Evolutionary conservation across 2,329 filamentous ascomycete species (phyloP).

Genomic region (Fusarium pilosicola): DNA sequence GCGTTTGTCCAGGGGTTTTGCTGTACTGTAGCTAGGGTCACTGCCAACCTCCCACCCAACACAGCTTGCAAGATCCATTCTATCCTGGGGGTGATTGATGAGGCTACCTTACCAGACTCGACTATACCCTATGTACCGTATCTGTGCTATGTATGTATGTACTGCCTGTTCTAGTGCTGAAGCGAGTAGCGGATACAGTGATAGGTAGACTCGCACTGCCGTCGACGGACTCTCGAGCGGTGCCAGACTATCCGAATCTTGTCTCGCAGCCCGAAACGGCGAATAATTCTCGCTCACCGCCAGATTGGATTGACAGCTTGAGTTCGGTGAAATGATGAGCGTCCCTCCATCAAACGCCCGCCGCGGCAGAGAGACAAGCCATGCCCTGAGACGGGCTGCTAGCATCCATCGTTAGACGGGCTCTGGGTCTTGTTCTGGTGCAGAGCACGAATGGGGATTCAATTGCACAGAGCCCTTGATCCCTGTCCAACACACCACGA

Average conservation of each 20-base stretch:
- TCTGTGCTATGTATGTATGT: neutral
- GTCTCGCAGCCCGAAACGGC: constrained; percentile 13
- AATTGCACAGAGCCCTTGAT: constrained; percentile 40
- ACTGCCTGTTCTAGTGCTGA: constrained; percentile 16
- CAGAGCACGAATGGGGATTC: constrained; percentile 44
- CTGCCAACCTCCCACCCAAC: constrained; percentile 34
- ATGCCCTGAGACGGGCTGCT: constrained; percentile 31
- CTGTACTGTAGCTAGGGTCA: constrained; percentile 27
- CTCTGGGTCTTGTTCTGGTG: constrained; percentile 5
- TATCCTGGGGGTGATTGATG: constrained; percentile 21
- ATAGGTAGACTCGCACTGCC: constrained; percentile 3
- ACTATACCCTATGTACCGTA: neutral
- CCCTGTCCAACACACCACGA: constrained; percentile 45
- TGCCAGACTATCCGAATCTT: constrained; percentile 31
- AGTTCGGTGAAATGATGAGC: constrained; percentile 28
- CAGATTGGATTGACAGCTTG: constrained; percentile 38
- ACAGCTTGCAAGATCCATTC: constrained; percentile 10
- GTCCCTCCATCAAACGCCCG: constrained; percentile 32
- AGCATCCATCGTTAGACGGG: constrained; percentile 28
- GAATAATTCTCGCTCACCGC: constrained; percentile 39
- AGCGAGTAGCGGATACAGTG: constrained; percentile 10
- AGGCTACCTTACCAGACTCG: constrained; percentile 35
- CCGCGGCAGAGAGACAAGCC: constrained; percentile 33
- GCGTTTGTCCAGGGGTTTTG: constrained; percentile 23
- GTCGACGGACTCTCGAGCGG: constrained; percentile 36